Base-by-base conservation (phyloP, 2,329 filamentous ascomycete genomes). In the Neurospora crassa region DNA sequence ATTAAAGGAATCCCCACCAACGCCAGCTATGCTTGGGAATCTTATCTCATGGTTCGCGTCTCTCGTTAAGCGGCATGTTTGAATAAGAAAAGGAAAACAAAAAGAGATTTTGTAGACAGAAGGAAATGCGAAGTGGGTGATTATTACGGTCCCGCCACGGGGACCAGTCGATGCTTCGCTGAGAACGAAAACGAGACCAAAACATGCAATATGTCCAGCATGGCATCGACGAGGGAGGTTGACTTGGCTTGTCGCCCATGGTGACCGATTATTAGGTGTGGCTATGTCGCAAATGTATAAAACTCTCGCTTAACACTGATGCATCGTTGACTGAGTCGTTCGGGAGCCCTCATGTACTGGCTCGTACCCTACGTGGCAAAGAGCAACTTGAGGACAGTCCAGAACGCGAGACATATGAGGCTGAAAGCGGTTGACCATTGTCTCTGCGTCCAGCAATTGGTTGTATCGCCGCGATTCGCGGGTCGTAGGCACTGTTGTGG, bases 11-110 rank as follows among this genome's bases (percentile, higher is more conserved):
- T 12, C 20, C 59, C 70, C 70, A 69, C 59, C 63, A 75, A 76
- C 75, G 74, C 76, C 75, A 67, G 72, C 74, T 71, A 76, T 77
- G 76, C 76, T 72, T 72, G 69, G 71, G 69, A 71, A 63, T 63
- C 53, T 63, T 63, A 69, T 71, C 47, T 74, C 71, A 72, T 74
- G 71, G 73, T 73, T 70, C 67, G 73, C 74, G 70, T 75, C 71
- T 73, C 72, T 75, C 73, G 70, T 63, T 74, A 71, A 74, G 20
- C 43, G 42, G 70, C 68, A 63, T 67, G 11, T 45, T 71, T 68
- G 40, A 69, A 73, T 69, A n/a, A 70, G 59, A 53, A 67, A 63
- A 47, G n/a, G 29, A 41, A 45, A 67, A 73, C 41, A 67, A 63
- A 18, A 68, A 68, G 20, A 45, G 14, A 45, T 24, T 69, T 68